Base-by-base conservation (phyloP, 495 filamentous ascomycete species). In the Aspergillus egyptiacus region DNA sequence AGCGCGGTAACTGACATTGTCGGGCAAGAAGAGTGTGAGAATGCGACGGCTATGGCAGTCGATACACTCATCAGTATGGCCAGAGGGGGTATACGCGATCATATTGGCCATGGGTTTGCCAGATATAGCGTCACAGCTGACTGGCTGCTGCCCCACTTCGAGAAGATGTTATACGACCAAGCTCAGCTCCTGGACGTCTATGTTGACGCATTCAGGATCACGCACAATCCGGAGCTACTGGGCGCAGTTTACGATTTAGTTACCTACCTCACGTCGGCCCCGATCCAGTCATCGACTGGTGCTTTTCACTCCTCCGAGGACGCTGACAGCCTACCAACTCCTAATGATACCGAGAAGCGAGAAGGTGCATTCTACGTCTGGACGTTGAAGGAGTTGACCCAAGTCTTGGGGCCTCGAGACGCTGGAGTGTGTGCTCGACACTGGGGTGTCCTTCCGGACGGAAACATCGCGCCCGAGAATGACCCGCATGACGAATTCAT, bases 101-200 rank as follows among this genome's bases (percentile, higher is more conserved):
- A 98, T 53, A 82, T 97, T 50, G 94, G 93, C 2, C 80, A 85
- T 59, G 93, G 93, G 3, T 95, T 97, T 60, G 81, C 89, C 39
- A 76, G 93, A 38, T 95, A 95, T 55, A 94, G 89, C 30, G 84
- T 95, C 6, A 97, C 93, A 5, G 69, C 77, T 20, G 85, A 96
- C 64, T 98, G 93, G 93, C 83, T 79, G 46, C 66, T 98, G 32
- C 93, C 93, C 19, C 91, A 95, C 59, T 98, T 98, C 59, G 93
- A 98, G 68, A 98, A 98, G 75, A 95, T 98, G 88, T 79, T 96
- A 2, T 91, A 91, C 48, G 94, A 97, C 60, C 91, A 98, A 55
- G 88, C 86, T 6, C 85, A 96, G 52, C 78, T 98, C 10, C 67
- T 98, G 11, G 78, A 86, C 51, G 78, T 89, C 18, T 98, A 94